Evolutionary conservation across 208 protist species (phyloP).

Genomic region (Acanthamoeba sp.): DNA sequence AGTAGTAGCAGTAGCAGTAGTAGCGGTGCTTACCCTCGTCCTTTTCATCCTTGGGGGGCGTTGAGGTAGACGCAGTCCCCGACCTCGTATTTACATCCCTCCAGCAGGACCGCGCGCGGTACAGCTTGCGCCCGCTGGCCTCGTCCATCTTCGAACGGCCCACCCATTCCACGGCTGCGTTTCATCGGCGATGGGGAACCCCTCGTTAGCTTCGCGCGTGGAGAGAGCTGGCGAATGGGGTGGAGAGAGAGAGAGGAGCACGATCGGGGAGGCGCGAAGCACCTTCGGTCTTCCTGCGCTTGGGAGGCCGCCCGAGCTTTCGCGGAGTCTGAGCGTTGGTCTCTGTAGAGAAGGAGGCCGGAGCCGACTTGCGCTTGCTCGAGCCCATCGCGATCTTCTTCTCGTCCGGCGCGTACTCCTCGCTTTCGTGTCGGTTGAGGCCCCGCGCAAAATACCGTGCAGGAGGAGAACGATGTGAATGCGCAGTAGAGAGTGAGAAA

Average conservation of each 20-base stretch:
- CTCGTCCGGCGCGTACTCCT: not conserved
- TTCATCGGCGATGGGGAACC: not conserved
- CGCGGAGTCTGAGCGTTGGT: not conserved
- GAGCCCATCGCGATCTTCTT: not conserved
- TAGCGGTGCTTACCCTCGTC: not conserved
- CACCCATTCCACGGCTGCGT: slow-evolving; percentile 41
- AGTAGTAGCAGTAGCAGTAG: not conserved
- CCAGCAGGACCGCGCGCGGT: not conserved
- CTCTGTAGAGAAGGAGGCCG: not conserved
- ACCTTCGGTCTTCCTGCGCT: slow-evolving; percentile 19
- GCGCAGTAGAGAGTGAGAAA: not conserved
- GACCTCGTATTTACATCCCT: slow-evolving; percentile 46
- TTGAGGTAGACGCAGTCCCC: slow-evolving; percentile 56
- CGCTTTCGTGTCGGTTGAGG: not conserved
- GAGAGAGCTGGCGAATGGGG: not conserved
- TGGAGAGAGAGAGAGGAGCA: not conserved
- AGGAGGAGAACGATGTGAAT: not conserved
- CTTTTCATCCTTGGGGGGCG: not conserved
- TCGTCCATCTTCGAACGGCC: slow-evolving; percentile 25
- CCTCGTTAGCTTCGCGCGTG: too few species aligned
- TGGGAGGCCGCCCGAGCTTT: not conserved
- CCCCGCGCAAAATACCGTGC: not conserved
- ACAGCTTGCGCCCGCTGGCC: slow-evolving; percentile 24
- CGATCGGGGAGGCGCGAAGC: not conserved
- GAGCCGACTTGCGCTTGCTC: not conserved